A percentile compares a stretch with the other conserved stretches of the same genome.
phyloP scores from a whole-genome alignment of 1,284 basidiomycete genomes.

The Exobasidium rhododendri region DNA sequence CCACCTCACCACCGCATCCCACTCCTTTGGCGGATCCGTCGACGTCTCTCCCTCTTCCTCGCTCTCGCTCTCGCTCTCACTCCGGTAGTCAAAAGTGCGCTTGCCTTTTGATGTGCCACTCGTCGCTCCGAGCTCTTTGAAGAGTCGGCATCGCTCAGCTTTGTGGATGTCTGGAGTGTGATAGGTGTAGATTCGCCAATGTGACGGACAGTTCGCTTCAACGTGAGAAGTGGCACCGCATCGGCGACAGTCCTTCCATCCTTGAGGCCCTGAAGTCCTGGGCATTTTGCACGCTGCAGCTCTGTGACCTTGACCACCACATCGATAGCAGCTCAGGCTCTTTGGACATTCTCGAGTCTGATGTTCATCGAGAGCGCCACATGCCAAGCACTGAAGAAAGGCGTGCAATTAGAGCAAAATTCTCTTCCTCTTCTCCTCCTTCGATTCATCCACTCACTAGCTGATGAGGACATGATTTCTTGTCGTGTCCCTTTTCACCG shows the following conservation, averaged over 20 bases:
- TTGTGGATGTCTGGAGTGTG: slow-evolving; percentile 63
- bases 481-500: slow-evolving; percentile 39
- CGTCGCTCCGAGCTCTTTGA: not conserved
- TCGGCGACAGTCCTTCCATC: slow-evolving; percentile 65
- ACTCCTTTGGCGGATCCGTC: slow-evolving; percentile 11
- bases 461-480: slow-evolving; percentile 34
- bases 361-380: slow-evolving; percentile 81
- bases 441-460: slow-evolving; percentile 19
- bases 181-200: slow-evolving; percentile 84
- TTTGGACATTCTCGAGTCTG: slow-evolving; percentile 76
- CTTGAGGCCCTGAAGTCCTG: slow-evolving; percentile 10
- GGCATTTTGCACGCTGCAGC: slow-evolving; percentile 67
- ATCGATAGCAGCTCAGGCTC: slow-evolving; percentile 75
- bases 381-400: slow-evolving; percentile 71
- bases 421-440: not conserved
- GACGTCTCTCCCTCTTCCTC: slow-evolving; percentile 17
- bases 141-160: slow-evolving; percentile 19
- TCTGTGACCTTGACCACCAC: slow-evolving; percentile 81
- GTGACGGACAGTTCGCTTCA: slow-evolving; percentile 74
- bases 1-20: slow-evolving; percentile 58
- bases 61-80: slow-evolving; percentile 12
- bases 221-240: slow-evolving; percentile 71
- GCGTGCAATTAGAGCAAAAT: not conserved
- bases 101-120: not conserved
- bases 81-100: not conserved